A percentile compares a stretch with the other conserved stretches of the same genome.
Evolutionary conservation across 495 filamentous ascomycete genomes (phyloP).

Genomic region (Neurospora pannonica): DNA sequence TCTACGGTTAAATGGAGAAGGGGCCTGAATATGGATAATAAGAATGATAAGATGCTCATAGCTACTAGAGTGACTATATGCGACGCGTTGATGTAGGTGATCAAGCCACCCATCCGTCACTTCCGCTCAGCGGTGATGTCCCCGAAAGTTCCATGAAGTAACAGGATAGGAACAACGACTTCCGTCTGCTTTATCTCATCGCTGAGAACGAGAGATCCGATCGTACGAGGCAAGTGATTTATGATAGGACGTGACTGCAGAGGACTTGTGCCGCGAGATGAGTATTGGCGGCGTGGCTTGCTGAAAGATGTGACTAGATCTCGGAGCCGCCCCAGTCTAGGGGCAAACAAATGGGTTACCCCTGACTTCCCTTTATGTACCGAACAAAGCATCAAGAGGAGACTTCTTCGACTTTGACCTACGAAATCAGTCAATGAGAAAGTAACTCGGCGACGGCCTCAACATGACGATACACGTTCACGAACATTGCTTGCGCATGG

Average conservation of each 20-base stretch:
- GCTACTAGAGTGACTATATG: neutral
- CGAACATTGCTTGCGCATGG: conserved; percentile 22
- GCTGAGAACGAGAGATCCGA: neutral
- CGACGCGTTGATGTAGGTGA: neutral
- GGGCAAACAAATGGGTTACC: neutral
- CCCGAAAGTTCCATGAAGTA: neutral
- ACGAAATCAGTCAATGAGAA: neutral
- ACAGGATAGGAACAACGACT: neutral
- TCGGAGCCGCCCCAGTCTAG: neutral
- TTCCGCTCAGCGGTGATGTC: neutral
- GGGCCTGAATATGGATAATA: neutral
- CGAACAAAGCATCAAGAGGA: neutral
- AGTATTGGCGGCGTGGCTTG: neutral
- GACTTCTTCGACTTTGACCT: neutral
- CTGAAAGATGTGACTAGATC: neutral
- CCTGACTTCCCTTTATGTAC: neutral
- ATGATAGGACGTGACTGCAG: neutral
- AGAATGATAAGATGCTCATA: neutral
- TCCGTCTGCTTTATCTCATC: neutral
- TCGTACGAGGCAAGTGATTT: neutral
- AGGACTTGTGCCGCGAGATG: neutral
- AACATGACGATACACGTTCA: conserved; percentile 13
- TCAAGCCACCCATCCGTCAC: neutral
- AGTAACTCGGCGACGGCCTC: neutral
- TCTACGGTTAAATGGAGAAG: neutral